Percentiles rank a stretch among this genome's conserved stretches.
phyloP scores from a whole-genome alignment of 163 green algal species.

The Scenedesmus sp. region DNA sequence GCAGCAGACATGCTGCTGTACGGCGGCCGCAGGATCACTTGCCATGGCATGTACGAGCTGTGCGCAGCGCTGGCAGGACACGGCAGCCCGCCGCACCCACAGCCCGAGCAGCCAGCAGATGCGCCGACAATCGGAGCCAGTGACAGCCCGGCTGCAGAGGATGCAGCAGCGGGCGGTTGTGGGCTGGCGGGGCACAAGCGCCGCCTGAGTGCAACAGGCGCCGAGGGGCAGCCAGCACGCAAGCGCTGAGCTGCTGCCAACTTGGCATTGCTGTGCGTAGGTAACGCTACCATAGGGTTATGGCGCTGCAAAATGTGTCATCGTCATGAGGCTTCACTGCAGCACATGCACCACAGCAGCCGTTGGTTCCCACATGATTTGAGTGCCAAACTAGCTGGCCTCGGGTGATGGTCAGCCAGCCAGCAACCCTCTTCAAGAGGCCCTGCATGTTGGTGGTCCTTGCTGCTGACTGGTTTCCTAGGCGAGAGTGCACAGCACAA shows the following conservation, averaged over 20 bases:
- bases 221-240: neutral
- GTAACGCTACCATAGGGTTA: no score
- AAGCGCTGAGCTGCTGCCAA: conserved; percentile 25
- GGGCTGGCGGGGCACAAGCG: conserved; percentile 20
- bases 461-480: no score
- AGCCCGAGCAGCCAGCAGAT: neutral
- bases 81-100: neutral
- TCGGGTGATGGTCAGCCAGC: no score
- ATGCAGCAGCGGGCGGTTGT: neutral
- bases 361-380: no score
- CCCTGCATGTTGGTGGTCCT: no score
- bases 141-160: neutral
- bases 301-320: no score
- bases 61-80: conserved; percentile 46
- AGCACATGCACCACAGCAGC: no score
- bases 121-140: neutral
- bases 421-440: no score
- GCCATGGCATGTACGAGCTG: conserved; percentile 52
- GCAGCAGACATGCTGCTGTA: conserved; percentile 33
- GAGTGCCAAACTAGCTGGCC: no score
- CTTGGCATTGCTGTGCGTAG: neutral
- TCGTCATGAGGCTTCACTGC: no score
- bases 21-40: conserved; percentile 46
- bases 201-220: neutral
- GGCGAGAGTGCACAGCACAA: no score